Evolutionary conservation across 2,329 filamentous ascomycete species (phyloP), one percentile per base, ranked within the genome.

Genomic region (Diaporthe australafricana): DNA sequence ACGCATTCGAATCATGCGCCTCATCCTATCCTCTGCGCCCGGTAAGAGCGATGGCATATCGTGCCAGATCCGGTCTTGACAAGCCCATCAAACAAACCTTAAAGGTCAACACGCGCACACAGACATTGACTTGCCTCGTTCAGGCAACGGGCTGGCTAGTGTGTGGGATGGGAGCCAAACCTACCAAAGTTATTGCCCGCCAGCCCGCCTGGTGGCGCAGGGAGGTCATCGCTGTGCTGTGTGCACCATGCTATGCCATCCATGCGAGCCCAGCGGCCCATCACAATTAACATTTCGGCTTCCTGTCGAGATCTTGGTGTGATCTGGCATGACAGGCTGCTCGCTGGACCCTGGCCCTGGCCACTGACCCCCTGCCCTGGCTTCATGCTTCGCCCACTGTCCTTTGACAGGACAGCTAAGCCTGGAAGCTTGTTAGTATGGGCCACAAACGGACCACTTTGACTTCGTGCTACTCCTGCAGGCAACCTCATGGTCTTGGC

Each of bases 81-180:
- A 65, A 65, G 60, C 60, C 60, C 45, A 65, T 65, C 60, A 65
- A 65, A 65, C 60, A 65, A 65, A 65, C 60, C 45, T 50, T 65
- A 65, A 65, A 38, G n/a, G n/a, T 14, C 22, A n/a, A 65, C 38
- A 35, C 45, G 16, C 42, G 30, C 60, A 35, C 57, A 63, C 45
- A 65, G 60, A 65, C 60, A 42, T 63, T 48, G 60, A 35, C 42
- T 38, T 63, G 60, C 60, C 60, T 48, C 14, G 38, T 63, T 48
- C 60, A 35, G 42, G 60, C 5, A 63, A 63, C 42, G 42, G 42
- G 42, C 42, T 63, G 60, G 20, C 14, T 35, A n/a, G n/a, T n/a
- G 32, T 35, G 32, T 35, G 9, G 32, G 60, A n/a, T n/a, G 27
- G 42, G 60, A 25, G 27, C 42, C 60, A 48, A 50, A 48, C 42